phyloP scores from a whole-genome alignment of 306 rosid species.

The Vigna radiata region DNA sequence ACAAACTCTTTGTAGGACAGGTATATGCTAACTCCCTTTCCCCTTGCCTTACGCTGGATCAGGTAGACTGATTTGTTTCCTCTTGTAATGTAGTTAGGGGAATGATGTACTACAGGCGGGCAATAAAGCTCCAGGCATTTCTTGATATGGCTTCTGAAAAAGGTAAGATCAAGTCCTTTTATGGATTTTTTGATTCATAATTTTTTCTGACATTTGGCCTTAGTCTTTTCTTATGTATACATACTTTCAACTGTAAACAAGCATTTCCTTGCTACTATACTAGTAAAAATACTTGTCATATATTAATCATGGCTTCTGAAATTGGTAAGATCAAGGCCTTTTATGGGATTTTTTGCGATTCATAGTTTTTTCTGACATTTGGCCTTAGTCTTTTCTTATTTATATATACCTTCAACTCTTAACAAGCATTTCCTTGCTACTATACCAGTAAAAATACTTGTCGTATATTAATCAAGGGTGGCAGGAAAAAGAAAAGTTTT shows the following conservation, averaged over 20 bases:
- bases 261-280: conserved; percentile 12
- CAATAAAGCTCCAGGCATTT: conserved; percentile 97
- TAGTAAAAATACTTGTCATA: conserved; percentile 26
- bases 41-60: conserved; percentile 30
- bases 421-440: conserved; percentile 27
- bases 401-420: conserved; percentile 13
- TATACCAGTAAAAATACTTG: conserved; percentile 14
- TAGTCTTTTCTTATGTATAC: conserved; percentile 23
- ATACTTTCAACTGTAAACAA: conserved; percentile 18
- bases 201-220: conserved; percentile 31
- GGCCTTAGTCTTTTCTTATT: conserved; percentile 29
- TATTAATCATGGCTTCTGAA: conserved; percentile 71
- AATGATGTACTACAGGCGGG: conserved; percentile 96
- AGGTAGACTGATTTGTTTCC: conserved; percentile 37
- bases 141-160: conserved; percentile 91
- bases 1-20: conserved; percentile 94
- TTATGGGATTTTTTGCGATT: conserved; percentile 10
- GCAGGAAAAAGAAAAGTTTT: conserved; percentile 4
- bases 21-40: conserved; percentile 53
- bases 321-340: conserved; percentile 56
- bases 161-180: conserved; percentile 58
- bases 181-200: conserved; percentile 20
- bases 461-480: conserved; percentile 30
- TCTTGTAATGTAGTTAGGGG: conserved; percentile 80
- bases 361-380: conserved; percentile 12